Conservation (phyloP, 1,284 basidiomycete genomes). For the Ustilago trichophora region DNA sequence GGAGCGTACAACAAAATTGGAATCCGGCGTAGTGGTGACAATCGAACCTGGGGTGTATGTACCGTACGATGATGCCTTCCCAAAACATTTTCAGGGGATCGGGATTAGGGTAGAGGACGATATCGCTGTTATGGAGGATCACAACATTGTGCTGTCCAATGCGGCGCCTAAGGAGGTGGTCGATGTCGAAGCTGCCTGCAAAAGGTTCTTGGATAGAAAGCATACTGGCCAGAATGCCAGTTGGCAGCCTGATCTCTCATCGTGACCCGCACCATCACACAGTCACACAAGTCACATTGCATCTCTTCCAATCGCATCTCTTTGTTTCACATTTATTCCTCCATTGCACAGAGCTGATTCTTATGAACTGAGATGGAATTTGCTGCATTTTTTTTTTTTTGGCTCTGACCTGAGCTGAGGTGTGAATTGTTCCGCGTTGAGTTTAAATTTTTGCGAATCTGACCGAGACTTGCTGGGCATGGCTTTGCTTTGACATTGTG, state of each 20-base stretch:
- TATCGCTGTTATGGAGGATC: slow-evolving; percentile 49
- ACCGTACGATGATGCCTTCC: slow-evolving; percentile 55
- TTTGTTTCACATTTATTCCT: no score
- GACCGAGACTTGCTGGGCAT: no score
- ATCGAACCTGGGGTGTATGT: slow-evolving; percentile 65
- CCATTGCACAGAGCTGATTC: no score
- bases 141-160: slow-evolving; percentile 52
- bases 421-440: no score
- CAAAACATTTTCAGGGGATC: slow-evolving; percentile 58
- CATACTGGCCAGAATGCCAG: neutral
- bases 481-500: no score
- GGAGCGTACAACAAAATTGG: slow-evolving; percentile 48
- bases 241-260: slow-evolving; percentile 7
- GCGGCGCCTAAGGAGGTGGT: slow-evolving; percentile 61
- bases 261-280: neutral
- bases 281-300: neutral
- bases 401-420: no score
- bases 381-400: no score
- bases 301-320: no score
- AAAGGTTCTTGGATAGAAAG: slow-evolving; percentile 11
- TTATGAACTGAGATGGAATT: no score
- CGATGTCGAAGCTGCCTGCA: slow-evolving; percentile 62
- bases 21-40: slow-evolving; percentile 59
- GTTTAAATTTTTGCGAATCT: no score
- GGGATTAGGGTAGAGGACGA: slow-evolving; percentile 66